A percentile compares a stretch with the other conserved stretches of the same genome.
Conservation (phyloP, 2,329 filamentous ascomycete species). For the Phaeomoniella chlamydospora region DNA sequence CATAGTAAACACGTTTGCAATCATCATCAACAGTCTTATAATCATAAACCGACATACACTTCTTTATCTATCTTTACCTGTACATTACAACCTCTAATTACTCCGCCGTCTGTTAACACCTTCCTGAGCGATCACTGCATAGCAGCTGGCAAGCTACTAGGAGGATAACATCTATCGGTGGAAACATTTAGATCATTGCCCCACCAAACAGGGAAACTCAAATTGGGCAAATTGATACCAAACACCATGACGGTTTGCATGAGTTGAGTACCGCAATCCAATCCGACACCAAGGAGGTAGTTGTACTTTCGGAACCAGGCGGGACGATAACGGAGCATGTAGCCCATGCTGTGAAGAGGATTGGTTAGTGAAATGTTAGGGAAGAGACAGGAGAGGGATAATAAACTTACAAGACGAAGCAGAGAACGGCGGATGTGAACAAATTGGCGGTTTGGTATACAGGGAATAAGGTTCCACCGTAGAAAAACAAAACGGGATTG, state of each 20-base stretch:
- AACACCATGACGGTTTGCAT: constrained; percentile 20
- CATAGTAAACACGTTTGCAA: too few species aligned
- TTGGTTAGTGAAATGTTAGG: too few species aligned
- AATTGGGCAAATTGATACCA: constrained; percentile 17
- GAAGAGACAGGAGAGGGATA: too few species aligned
- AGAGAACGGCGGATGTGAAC: constrained; percentile 19
- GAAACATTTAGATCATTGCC: constrained; percentile 12
- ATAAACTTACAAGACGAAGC: too few species aligned
- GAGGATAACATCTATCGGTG: constrained; percentile 15
- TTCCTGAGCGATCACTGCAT: too few species aligned
- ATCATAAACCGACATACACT: too few species aligned
- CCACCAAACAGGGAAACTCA: constrained; percentile 17
- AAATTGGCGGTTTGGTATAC: constrained; percentile 18
- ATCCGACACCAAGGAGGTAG: constrained; percentile 24
- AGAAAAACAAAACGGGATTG: constrained; percentile 17
- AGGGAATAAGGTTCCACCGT: constrained; percentile 9
- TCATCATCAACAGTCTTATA: too few species aligned
- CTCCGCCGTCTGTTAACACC: too few species aligned
- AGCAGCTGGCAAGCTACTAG: constrained; percentile 8
- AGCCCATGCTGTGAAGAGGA: too few species aligned
- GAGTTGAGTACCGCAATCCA: constrained; percentile 19
- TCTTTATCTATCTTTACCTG: too few species aligned
- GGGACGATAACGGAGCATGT: too few species aligned
- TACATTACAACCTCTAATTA: too few species aligned
- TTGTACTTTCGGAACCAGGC: constrained; percentile 29